Conservation (phyloP, 1,139 yeast genomes). For the Groenewaldozyma auringiensis region DNA sequence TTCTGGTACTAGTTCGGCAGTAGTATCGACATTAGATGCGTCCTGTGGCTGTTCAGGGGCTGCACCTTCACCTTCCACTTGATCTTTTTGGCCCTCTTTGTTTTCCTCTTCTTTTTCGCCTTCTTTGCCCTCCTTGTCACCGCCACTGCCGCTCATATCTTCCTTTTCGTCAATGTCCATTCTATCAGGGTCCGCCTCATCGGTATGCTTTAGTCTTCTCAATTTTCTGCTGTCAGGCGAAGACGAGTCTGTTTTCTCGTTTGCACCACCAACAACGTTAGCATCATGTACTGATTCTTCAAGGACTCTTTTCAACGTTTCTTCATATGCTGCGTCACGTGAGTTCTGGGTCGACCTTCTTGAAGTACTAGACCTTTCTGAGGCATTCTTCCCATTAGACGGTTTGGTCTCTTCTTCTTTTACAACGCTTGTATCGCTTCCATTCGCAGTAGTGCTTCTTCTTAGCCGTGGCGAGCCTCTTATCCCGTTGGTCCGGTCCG, state of each 20-base stretch:
- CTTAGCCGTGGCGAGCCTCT: slow-evolving; percentile 5
- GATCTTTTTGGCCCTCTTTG: too few species aligned
- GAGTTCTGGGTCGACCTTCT: slow-evolving; percentile 31
- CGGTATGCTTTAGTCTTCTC: neutral
- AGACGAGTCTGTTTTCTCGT: neutral
- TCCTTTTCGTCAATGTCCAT: neutral
- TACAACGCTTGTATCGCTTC: neutral
- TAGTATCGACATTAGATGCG: too few species aligned
- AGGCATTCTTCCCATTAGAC: neutral
- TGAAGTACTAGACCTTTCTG: neutral
- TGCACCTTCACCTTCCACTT: too few species aligned
- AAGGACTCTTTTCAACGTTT: slow-evolving; percentile 58
- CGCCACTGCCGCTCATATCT: too few species aligned
- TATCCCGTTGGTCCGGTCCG: slow-evolving; percentile 6
- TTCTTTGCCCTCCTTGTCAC: too few species aligned
- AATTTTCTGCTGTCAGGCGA: neutral
- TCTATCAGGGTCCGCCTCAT: neutral
- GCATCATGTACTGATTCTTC: slow-evolving; percentile 58
- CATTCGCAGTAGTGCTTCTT: slow-evolving; percentile 6
- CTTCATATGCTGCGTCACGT: slow-evolving; percentile 56
- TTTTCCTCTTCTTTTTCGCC: too few species aligned
- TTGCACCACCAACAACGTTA: neutral
- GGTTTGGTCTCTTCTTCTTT: slow-evolving; percentile 12
- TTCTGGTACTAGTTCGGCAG: too few species aligned
- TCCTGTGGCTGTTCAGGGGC: too few species aligned